phyloP scores from a whole-genome alignment of 2,329 filamentous ascomycete genomes.

The Trichoderma harzianum region DNA sequence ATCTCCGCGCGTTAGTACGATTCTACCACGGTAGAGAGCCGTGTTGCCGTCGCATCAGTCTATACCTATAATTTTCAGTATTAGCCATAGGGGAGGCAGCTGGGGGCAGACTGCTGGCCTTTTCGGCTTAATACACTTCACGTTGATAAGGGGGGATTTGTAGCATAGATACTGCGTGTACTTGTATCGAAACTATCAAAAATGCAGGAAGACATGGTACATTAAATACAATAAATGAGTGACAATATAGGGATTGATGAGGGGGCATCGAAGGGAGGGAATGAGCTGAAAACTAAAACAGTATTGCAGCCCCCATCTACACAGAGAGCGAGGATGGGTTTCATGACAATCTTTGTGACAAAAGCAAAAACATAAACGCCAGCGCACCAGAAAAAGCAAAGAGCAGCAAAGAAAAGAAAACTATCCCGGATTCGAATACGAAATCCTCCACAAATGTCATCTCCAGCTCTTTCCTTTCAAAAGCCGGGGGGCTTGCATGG shows the following conservation, averaged over 20 bases:
- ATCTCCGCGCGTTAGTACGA: background rate
- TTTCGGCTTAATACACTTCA: background rate
- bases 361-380: background rate
- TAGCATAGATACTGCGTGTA: background rate
- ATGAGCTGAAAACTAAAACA: background rate
- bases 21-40: background rate
- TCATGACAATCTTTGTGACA: background rate
- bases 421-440: background rate
- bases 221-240: background rate
- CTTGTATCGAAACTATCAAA: background rate
- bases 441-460: background rate
- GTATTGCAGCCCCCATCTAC: background rate
- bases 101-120: background rate
- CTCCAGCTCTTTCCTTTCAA: background rate
- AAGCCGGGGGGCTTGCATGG: background rate
- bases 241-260: background rate
- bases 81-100: background rate
- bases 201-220: background rate
- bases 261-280: background rate
- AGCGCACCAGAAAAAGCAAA: background rate
- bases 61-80: background rate
- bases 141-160: background rate
- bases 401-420: background rate
- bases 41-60: background rate
- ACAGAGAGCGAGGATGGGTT: background rate